Evolutionary conservation across 345 rosid species (phyloP).

Genomic region (Citrus medica): DNA sequence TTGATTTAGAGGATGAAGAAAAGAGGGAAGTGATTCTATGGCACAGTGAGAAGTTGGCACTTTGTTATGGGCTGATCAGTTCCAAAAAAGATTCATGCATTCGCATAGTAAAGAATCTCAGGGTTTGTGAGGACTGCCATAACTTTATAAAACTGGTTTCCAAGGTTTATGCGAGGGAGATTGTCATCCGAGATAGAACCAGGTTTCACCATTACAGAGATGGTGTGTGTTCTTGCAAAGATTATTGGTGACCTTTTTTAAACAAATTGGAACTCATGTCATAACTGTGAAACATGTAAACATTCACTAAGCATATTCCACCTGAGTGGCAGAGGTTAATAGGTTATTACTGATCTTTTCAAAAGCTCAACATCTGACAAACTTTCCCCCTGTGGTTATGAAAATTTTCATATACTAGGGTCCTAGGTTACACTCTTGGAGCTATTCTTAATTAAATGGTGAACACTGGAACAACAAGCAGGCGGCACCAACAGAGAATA

Average conservation of each 20-base stretch:
- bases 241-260: constrained; percentile 26
- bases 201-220: constrained; percentile 35
- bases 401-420: neutral
- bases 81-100: constrained; percentile 24
- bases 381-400: neutral
- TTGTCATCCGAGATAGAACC: constrained; percentile 36
- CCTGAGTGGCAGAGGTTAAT: neutral
- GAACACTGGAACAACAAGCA: neutral
- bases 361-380: neutral
- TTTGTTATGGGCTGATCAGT: constrained; percentile 33
- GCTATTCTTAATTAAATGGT: neutral
- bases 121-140: constrained; percentile 49
- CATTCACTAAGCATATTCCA: neutral
- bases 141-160: constrained; percentile 34
- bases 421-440: neutral
- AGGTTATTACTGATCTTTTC: neutral
- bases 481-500: neutral
- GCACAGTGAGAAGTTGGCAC: constrained; percentile 42
- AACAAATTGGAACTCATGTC: neutral
- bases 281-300: neutral
- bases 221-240: constrained; percentile 38
- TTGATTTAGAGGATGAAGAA: constrained; percentile 39
- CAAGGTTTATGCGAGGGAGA: constrained; percentile 25
- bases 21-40: constrained; percentile 30
- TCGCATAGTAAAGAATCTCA: constrained; percentile 39